Evolutionary conservation across 139 green algal genomes (phyloP).

Genomic region (Chlamydomonas applanata): DNA sequence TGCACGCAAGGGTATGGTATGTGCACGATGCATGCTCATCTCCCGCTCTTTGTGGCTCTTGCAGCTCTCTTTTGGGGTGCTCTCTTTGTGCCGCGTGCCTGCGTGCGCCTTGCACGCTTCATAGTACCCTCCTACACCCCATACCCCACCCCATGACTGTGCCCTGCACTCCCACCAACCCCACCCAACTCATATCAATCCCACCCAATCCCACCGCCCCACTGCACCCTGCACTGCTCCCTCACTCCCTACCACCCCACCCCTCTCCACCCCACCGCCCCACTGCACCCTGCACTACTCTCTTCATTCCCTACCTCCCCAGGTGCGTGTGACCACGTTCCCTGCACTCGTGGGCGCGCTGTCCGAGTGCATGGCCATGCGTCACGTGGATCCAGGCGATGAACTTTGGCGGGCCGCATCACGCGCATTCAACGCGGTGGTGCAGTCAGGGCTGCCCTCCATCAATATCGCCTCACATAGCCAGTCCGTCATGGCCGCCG

Average conservation of each 20-base stretch:
- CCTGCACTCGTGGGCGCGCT: slow-evolving; percentile 53
- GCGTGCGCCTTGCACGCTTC: background rate
- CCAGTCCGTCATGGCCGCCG: background rate
- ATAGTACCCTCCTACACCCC: background rate
- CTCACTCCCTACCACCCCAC: too few species aligned
- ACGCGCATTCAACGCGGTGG: slow-evolving; percentile 55
- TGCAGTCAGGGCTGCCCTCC: slow-evolving; percentile 63
- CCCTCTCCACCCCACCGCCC: too few species aligned
- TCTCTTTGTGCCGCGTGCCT: background rate
- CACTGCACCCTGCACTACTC: too few species aligned
- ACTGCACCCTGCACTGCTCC: too few species aligned
- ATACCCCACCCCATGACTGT: background rate
- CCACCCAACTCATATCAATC: too few species aligned
- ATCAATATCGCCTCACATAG: slow-evolving; percentile 57
- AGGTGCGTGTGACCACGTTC: slow-evolving; percentile 61
- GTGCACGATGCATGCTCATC: background rate
- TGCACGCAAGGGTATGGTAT: background rate
- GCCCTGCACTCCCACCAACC: background rate
- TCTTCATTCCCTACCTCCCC: background rate
- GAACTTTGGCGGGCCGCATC: slow-evolving; percentile 70
- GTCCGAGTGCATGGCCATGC: slow-evolving; percentile 63
- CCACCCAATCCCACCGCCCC: too few species aligned
- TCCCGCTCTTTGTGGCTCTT: background rate
- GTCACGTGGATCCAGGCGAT: slow-evolving; percentile 30
- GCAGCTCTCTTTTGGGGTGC: background rate